These are phyloP conservation scores for Ceratocystis variospora DNA, from an alignment of 2,329 filamentous ascomycete genomes.

Conservation along the genomic window DNA sequence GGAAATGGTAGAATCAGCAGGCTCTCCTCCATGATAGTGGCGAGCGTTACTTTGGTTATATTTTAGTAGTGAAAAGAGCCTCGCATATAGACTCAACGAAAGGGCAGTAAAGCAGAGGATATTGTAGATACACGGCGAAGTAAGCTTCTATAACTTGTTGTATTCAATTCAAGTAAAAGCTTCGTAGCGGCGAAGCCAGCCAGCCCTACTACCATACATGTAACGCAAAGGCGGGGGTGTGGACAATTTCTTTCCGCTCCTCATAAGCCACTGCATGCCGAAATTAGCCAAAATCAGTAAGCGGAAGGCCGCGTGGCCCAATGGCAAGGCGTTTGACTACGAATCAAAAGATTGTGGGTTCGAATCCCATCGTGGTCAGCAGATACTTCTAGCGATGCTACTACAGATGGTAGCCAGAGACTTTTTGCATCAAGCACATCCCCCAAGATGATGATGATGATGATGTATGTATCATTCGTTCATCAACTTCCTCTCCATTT, in stretches of 20 bases:
- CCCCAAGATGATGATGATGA: no score
- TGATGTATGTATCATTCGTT: background rate
- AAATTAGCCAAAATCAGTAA: background rate
- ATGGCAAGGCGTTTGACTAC: constrained; percentile 16
- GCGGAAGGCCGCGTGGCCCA: constrained; percentile 14
- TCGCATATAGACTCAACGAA: background rate
- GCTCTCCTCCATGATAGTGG: background rate
- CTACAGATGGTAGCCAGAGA: accelerated
- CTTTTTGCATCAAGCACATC: no score
- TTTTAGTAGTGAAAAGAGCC: background rate
- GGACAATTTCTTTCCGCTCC: background rate
- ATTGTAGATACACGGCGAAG: no score
- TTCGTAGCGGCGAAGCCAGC: background rate
- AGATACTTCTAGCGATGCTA: background rate
- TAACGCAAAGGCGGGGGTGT: background rate
- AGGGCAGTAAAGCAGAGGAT: background rate
- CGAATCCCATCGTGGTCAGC: constrained; percentile 13
- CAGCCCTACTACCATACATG: background rate
- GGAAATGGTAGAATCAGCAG: constrained; percentile 52
- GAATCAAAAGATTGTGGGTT: constrained; percentile 15
- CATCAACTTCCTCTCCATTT: background rate
- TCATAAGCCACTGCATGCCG: background rate
- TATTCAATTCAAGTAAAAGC: no score
- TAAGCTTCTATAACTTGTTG: no score
- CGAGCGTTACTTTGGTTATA: background rate